Percentiles rank a stretch among this genome's conserved stretches.
phyloP scores from a whole-genome alignment of 1,284 basidiomycete species.

The Limonomyces culmigenus region DNA sequence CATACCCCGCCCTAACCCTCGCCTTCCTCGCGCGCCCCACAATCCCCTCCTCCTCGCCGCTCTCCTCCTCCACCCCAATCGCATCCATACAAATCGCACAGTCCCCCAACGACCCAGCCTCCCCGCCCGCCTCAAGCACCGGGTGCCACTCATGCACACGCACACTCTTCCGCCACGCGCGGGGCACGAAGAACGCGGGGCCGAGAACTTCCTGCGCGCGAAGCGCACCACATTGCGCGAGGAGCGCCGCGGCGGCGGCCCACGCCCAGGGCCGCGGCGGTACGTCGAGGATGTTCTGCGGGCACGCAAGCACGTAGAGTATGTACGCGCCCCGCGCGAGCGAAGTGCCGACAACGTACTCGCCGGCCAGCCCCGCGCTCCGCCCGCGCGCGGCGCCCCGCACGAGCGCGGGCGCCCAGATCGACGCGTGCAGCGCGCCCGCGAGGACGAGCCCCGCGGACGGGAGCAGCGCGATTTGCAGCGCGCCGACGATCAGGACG shows the following conservation, averaged over 20 bases:
- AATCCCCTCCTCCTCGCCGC: constrained; percentile 9
- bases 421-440: constrained; percentile 51
- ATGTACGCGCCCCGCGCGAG: constrained; percentile 63
- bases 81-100: constrained; percentile 87
- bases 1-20: constrained; percentile 48
- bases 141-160: constrained; percentile 86
- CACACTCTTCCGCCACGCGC: too few relatives aligned
- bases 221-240: constrained; percentile 47
- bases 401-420: constrained; percentile 77
- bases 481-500: constrained; percentile 49
- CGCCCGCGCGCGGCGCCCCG: constrained; percentile 59
- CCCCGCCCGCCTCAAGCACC: constrained; percentile 51
- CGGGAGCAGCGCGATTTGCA: constrained; percentile 59
- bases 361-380: constrained; percentile 45
- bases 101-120: constrained; percentile 61
- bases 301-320: too few relatives aligned
- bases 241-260: constrained; percentile 41
- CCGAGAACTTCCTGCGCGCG: constrained; percentile 65
- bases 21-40: constrained; percentile 9
- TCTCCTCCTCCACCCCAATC: constrained; percentile 26
- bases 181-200: constrained; percentile 69
- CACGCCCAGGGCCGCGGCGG: constrained; percentile 57
- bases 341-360: constrained; percentile 72
- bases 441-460: constrained; percentile 56
- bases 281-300: constrained; percentile 72